These are phyloP conservation scores for Danielozyma ontarioensis DNA, from an alignment of 805 yeast species.

Conservation along the genomic window DNA sequence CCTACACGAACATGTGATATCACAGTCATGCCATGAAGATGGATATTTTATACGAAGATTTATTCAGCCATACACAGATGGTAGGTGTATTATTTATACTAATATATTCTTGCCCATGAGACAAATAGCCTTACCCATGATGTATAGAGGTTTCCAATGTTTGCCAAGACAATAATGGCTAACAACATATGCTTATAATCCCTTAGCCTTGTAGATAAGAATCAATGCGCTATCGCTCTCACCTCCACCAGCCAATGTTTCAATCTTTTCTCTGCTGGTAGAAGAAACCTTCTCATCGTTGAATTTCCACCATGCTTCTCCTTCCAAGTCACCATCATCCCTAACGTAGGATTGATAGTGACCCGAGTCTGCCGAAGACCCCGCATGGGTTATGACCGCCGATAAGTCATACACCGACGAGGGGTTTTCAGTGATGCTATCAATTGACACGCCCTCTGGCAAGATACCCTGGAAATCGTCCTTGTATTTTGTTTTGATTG, in stretches of 20 bases:
- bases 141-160: too few relatives aligned
- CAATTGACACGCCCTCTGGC: constrained; percentile 26
- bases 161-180: too few relatives aligned
- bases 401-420: constrained; percentile 79
- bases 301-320: constrained; percentile 88
- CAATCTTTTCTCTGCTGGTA: constrained; percentile 79
- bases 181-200: constrained; percentile 44
- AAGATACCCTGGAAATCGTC: constrained; percentile 40
- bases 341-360: constrained; percentile 90
- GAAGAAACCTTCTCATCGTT: constrained; percentile 84
- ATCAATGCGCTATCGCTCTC: constrained; percentile 95
- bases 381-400: constrained; percentile 88
- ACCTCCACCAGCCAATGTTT: constrained; percentile 91
- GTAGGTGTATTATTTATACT: too few relatives aligned
- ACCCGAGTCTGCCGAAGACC: constrained; percentile 94
- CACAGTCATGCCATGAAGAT: constrained; percentile 2
- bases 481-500: constrained; percentile 47
- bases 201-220: constrained; percentile 78
- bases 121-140: too few relatives aligned
- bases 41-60: constrained; percentile 1
- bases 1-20: constrained; percentile 1
- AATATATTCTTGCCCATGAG: too few relatives aligned
- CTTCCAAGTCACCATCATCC: constrained; percentile 58
- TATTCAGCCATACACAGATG: too few relatives aligned
- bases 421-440: constrained; percentile 66